phyloP scores from a whole-genome alignment of 805 yeast genomes.

The Citeromyces matritensis region DNA sequence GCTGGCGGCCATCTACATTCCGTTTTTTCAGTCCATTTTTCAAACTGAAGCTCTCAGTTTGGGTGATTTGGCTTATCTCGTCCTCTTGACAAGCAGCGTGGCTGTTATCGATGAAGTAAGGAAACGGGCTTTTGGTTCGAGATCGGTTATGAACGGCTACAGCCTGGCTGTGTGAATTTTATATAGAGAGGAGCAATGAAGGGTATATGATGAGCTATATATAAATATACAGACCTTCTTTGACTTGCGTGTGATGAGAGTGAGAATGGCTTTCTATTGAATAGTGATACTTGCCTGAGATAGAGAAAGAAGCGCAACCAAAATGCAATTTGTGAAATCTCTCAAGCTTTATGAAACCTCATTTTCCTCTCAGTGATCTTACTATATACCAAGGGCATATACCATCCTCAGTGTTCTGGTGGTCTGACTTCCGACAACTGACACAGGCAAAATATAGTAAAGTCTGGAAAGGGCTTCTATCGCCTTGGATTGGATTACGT shows the following conservation, averaged over 20 bases:
- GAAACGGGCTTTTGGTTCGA: conserved; percentile 24
- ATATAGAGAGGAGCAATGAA: too few species aligned
- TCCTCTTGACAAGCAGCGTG: conserved; percentile 60
- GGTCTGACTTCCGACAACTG: too few species aligned
- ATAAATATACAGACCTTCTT: not conserved
- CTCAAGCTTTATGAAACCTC: too few species aligned
- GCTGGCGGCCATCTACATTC: conserved; percentile 82
- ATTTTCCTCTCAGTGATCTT: too few species aligned
- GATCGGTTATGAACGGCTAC: conserved; percentile 2
- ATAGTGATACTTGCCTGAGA: not conserved
- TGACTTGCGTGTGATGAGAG: not conserved
- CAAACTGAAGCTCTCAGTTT: conserved; percentile 84
- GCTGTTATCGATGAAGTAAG: conserved; percentile 75
- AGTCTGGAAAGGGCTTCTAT: too few species aligned
- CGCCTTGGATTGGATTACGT: too few species aligned
- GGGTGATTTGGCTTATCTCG: conserved; percentile 51
- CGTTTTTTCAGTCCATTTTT: conserved; percentile 83
- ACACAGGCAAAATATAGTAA: too few species aligned
- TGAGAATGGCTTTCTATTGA: not conserved
- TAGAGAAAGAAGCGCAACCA: too few species aligned
- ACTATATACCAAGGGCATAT: too few species aligned
- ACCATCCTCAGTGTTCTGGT: too few species aligned
- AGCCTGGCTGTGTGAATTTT: conserved; percentile 1
- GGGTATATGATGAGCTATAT: not conserved
- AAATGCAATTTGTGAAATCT: too few species aligned